Evolutionary conservation across 2,329 filamentous ascomycete species (phyloP).

Genomic region (Phialophora tarda): DNA sequence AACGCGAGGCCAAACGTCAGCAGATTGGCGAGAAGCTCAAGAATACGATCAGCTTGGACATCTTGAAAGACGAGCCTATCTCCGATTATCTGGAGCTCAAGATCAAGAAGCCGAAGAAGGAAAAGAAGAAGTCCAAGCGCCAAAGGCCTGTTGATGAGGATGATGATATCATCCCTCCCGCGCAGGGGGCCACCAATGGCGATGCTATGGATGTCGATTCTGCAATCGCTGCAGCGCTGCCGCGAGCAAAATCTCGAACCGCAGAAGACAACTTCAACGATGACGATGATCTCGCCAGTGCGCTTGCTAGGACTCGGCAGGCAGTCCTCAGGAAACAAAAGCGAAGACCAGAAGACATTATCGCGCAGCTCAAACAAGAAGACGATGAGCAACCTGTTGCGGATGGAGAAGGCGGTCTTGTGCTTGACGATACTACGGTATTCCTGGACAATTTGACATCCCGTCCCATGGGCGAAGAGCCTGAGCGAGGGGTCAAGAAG

Average conservation of each 20-base stretch:
- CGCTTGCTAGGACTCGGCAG: slow-evolving; percentile 79
- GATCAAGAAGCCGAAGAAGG: slow-evolving; percentile 89
- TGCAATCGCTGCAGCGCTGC: slow-evolving; percentile 37
- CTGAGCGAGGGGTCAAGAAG: slow-evolving; percentile 27
- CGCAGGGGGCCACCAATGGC: slow-evolving; percentile 46
- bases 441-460: slow-evolving; percentile 83
- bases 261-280: slow-evolving; percentile 77
- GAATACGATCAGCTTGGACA: slow-evolving; percentile 77
- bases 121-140: slow-evolving; percentile 76
- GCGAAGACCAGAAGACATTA: slow-evolving; percentile 86
- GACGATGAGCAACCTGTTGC: slow-evolving; percentile 56
- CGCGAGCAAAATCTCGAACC: slow-evolving; percentile 67
- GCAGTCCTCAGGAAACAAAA: slow-evolving; percentile 91
- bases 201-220: slow-evolving; percentile 77
- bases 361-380: slow-evolving; percentile 75
- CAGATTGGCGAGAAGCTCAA: slow-evolving; percentile 66
- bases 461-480: slow-evolving; percentile 62
- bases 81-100: slow-evolving; percentile 96
- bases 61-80: slow-evolving; percentile 67
- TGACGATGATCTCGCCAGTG: slow-evolving; percentile 89
- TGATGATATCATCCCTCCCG: slow-evolving; percentile 56
- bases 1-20: slow-evolving; percentile 61
- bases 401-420: slow-evolving; percentile 65
- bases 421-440: slow-evolving; percentile 95
- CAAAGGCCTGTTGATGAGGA: slow-evolving; percentile 70